Base-by-base conservation (phyloP, 768 basidiomycete species). In the Agrocybe praecox region DNA sequence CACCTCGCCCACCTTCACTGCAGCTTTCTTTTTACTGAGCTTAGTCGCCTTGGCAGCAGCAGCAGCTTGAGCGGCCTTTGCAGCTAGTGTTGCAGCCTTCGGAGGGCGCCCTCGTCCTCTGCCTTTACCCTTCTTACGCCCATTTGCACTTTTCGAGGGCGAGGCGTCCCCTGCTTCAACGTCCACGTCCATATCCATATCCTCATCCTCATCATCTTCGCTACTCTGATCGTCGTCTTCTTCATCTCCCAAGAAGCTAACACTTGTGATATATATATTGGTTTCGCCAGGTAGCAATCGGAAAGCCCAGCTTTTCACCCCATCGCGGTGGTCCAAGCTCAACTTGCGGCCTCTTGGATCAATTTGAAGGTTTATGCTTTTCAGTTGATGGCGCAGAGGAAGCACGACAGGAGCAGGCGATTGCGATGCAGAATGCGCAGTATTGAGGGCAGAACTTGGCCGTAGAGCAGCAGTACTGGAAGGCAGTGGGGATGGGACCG, bases 241-340 rank as follows among this genome's bases (percentile, higher is more conserved):
- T 18, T 84, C 84, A 12, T 81, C 82, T 24, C 75, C 76, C 52
- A 84, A 60, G 53, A 87, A 87, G 19, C 70, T 72, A 47, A 90
- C 73, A 53, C 83, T 79, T 44, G 74, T 74, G 34, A 93, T 67
- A 55, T 79, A 69, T 17, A 93, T 51, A 2, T 76, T 78, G 2
- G 78, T 79, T 65, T 93, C 92, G 9, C 77, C 79, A 1, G 75
- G 74, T 10, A 76, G 74, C 32, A 92, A 76, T 46, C 85, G 78
- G 68, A 91, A 74, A 4, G 84, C 82, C 92, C 92, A 93, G 33
- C 73, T 82, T 65, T 80, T 84, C 47, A 93, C 92, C 4, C 90
- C 89, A 51, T 91, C 88, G 43, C 77, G 77, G 53, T 84, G 73
- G 63, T 90, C 85, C 26, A 94, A 73, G 26, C 72, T 73, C 36